Evolutionary conservation across 768 basidiomycete genomes (phyloP).

Genomic region (Boletus insuetus): DNA sequence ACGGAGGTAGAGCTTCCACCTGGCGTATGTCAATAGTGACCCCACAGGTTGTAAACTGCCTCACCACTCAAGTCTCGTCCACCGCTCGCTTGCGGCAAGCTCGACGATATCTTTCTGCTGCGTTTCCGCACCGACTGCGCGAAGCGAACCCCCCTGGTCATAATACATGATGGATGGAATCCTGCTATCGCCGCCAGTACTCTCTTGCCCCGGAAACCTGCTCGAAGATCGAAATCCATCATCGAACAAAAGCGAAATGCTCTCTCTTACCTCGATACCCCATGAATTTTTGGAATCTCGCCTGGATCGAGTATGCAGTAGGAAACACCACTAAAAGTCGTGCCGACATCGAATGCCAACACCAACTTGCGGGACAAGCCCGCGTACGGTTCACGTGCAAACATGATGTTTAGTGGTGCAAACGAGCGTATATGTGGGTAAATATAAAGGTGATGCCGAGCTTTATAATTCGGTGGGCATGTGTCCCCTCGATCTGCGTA

Average conservation of each 20-base stretch:
- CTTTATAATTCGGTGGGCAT: conserved; percentile 4
- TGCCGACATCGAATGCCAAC: conserved; percentile 31
- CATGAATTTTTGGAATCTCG: conserved; percentile 20
- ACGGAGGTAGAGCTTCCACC: conserved; percentile 37
- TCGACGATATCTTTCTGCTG: conserved; percentile 32
- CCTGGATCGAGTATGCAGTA: conserved; percentile 40
- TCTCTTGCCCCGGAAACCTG: conserved; percentile 37
- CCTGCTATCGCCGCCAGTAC: conserved; percentile 36
- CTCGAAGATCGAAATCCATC: neutral
- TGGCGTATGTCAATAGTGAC: conserved; percentile 3
- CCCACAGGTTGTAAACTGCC: neutral
- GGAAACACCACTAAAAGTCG: conserved; percentile 37
- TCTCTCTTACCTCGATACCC: conserved; percentile 20
- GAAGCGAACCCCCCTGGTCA: conserved; percentile 34
- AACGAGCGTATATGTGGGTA: neutral
- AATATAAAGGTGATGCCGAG: neutral
- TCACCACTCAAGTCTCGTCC: conserved; percentile 43
- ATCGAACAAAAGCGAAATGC: neutral
- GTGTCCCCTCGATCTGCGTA: neutral
- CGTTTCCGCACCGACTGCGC: conserved; percentile 43
- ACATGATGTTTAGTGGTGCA: conserved; percentile 16
- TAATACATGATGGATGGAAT: conserved; percentile 46
- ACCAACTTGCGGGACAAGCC: conserved; percentile 34
- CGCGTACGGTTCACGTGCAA: conserved; percentile 30
- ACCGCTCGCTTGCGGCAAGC: conserved; percentile 36